Evolutionary conservation across 345 rosid species (phyloP).

Genomic region (Rhodamnia argentea): DNA sequence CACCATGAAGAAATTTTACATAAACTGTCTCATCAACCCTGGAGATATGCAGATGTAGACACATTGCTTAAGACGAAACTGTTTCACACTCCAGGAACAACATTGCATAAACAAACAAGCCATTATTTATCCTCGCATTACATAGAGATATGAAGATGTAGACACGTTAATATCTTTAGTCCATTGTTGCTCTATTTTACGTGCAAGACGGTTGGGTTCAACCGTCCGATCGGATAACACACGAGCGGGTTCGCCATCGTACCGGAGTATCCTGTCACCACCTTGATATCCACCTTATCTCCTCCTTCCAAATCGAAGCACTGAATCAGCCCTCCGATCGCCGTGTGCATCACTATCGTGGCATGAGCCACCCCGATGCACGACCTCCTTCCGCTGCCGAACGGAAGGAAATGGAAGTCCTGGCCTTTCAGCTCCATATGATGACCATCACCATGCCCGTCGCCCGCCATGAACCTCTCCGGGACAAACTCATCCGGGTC

Average conservation of each 20-base stretch:
- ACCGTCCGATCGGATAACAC: conserved; percentile 11
- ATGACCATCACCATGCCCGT: not conserved
- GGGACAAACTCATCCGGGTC: conserved; percentile 9
- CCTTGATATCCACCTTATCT: conserved; percentile 7
- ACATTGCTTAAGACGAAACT: not conserved
- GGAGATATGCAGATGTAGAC: no score
- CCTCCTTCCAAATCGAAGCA: conserved; percentile 31
- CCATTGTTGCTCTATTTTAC: not conserved
- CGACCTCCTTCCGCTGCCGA: conserved; percentile 36
- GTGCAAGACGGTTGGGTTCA: conserved; percentile 1
- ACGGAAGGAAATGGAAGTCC: conserved; percentile 20
- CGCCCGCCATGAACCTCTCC: conserved; percentile 10
- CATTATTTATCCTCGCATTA: not conserved
- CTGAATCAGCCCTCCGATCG: conserved; percentile 26
- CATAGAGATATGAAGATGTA: not conserved
- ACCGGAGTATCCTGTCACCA: conserved; percentile 26
- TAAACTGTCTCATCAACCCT: not conserved
- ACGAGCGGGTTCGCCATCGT: conserved; percentile 20
- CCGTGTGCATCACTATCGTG: conserved; percentile 15
- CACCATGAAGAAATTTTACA: not conserved
- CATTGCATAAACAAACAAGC: not conserved
- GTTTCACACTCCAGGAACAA: not conserved
- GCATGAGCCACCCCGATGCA: conserved; percentile 30
- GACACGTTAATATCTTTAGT: not conserved
- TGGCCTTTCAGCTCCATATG: conserved; percentile 19